A percentile compares a stretch with the other conserved stretches of the same genome.
phyloP scores from a whole-genome alignment of 2,329 filamentous ascomycete genomes.

The Chlorencoelia australis region DNA sequence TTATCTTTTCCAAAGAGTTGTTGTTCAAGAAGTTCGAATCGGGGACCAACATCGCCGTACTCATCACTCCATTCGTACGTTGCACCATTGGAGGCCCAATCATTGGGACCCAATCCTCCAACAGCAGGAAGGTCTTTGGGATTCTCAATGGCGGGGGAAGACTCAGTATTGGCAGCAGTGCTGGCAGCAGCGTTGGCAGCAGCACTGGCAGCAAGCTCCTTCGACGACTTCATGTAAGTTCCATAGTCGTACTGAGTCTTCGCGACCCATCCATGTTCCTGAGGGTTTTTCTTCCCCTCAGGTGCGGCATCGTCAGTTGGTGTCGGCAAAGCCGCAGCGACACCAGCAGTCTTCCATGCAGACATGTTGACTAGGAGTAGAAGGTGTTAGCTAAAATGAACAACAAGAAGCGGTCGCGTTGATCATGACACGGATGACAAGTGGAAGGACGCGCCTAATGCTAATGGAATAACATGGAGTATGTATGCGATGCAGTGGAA shows the following conservation, averaged over 20 bases:
- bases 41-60: constrained; percentile 74
- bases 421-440: no score
- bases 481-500: no score
- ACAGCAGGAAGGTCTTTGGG: constrained; percentile 10
- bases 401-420: no score
- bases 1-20: constrained; percentile 57
- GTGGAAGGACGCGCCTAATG: no score
- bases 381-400: no score
- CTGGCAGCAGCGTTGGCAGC: constrained; percentile 4
- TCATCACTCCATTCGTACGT: constrained; percentile 81
- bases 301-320: constrained; percentile 4
- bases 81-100: constrained; percentile 22
- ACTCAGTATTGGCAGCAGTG: constrained; percentile 2
- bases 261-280: constrained; percentile 26
- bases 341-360: constrained; percentile 18
- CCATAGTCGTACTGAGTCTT: constrained; percentile 24
- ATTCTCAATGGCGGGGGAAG: neutral
- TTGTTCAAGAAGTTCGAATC: constrained; percentile 58
- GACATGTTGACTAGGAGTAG: constrained; percentile 12
- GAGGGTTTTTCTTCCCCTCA: constrained; percentile 13
- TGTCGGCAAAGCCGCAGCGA: constrained; percentile 28
- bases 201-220: constrained; percentile 18
- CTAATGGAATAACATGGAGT: no score
- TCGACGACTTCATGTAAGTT: constrained; percentile 21
- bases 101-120: constrained; percentile 16